Base-by-base conservation (phyloP, 176 grass and related monocot species). In the Rhynchospora pubera region DNA sequence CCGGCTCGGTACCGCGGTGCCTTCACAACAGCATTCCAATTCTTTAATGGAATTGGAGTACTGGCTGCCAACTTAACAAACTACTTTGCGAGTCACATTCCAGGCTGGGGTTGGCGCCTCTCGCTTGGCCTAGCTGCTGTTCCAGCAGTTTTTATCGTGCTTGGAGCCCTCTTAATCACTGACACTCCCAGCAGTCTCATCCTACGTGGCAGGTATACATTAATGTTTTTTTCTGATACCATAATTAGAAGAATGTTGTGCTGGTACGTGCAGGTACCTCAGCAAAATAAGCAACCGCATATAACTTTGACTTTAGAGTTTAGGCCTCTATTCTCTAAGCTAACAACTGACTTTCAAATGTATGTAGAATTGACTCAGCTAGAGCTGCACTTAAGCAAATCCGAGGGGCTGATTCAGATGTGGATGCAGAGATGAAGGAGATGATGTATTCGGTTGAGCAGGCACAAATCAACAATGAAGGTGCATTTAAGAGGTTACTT, bases 161-260 rank as follows among this genome's bases (percentile, higher is more conserved):
- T 22, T 0, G 78, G 90, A 66, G 89, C 91, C 26, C 14, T 85
- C 48, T 51, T 86, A 87, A 99, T 95, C 87, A 78, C 90, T 14
- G 96, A 99, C 89, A 95, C 89, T 1, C 96, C 92, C 14, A 99
- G 91, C 79, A 99, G 92, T 84, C 85, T 99, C 39, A 88, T 99
- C 46, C 76, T 91, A 21, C 96, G 96, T 61, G 93, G 93, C 74
- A 91, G 78, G 77, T 85, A 85, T 47, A 81, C 2, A 47, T 39
- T 39, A 39, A 28, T 28, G 26, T 28, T 28, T 28, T 28, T 28
- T 28, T 28, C 26, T 28, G 26, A 28, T 28, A 28, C 26, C 1
- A 28, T 28, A 0, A 28, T 28, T 28, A 28, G 26, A 28, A 28
- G 26, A 28, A 28, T 28, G 26, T 28, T 28, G 26, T 28, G 26